Percentiles rank a stretch among this genome's conserved stretches.
Conservation (phyloP, 495 filamentous ascomycete species). For the Opeltia flavorubescens region DNA sequence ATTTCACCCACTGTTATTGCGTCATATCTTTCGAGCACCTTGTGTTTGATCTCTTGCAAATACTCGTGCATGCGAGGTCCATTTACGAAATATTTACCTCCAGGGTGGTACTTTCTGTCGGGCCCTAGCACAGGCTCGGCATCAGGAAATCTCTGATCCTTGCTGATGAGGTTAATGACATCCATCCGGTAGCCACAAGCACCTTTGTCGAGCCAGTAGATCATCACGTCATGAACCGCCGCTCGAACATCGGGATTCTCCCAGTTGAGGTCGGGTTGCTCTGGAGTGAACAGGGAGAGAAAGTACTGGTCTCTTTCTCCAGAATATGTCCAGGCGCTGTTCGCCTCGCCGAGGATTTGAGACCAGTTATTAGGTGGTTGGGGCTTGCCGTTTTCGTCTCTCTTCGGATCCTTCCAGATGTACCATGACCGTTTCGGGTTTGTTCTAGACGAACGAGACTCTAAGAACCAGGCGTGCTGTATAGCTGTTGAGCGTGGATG, state of each 20-base stretch:
- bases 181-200: slow-evolving; percentile 53
- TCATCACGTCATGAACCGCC: slow-evolving; percentile 47
- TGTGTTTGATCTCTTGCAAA: slow-evolving; percentile 39
- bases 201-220: slow-evolving; percentile 50
- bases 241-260: slow-evolving; percentile 40
- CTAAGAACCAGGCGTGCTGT: slow-evolving; percentile 40
- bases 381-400: slow-evolving; percentile 33
- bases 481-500: neutral
- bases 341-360: slow-evolving; percentile 34
- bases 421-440: slow-evolving; percentile 44
- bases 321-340: slow-evolving; percentile 48
- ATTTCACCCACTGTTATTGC: slow-evolving; percentile 54
- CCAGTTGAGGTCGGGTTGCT: slow-evolving; percentile 62
- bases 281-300: slow-evolving; percentile 44
- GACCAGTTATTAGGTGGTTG: slow-evolving; percentile 48
- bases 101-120: slow-evolving; percentile 29
- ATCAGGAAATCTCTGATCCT: slow-evolving; percentile 40
- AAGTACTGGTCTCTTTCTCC: slow-evolving; percentile 47
- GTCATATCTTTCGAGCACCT: slow-evolving; percentile 44
- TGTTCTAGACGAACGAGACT: slow-evolving; percentile 30
- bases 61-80: slow-evolving; percentile 51
- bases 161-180: slow-evolving; percentile 47
- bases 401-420: slow-evolving; percentile 37
- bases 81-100: slow-evolving; percentile 35
- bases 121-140: slow-evolving; percentile 18